Evolutionary conservation across 768 basidiomycete genomes (phyloP).

Genomic region (Boletus huronensis): DNA sequence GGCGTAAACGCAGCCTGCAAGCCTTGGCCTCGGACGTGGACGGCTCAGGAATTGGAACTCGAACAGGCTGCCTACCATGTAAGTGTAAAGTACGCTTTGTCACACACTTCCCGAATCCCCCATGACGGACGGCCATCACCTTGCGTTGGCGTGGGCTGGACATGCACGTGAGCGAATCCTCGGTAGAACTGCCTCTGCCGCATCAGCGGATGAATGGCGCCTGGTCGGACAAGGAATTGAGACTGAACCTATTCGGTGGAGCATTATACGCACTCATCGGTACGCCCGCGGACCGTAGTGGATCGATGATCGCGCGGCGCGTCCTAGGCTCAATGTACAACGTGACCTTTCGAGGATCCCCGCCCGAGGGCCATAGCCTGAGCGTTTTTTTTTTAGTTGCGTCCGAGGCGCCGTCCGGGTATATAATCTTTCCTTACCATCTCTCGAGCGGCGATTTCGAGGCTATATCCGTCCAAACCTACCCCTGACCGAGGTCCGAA

Average conservation of each 20-base stretch:
- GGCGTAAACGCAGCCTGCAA: background rate
- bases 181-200: background rate
- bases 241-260: background rate
- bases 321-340: too few relatives aligned
- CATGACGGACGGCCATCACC: background rate
- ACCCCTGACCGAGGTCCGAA: background rate
- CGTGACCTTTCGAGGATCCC: background rate
- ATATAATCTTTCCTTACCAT: too few relatives aligned
- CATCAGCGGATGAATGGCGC: background rate
- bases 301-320: too few relatives aligned
- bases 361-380: background rate
- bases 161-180: background rate
- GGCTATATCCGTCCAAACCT: background rate
- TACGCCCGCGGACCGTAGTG: background rate
- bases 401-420: background rate
- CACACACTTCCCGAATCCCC: background rate
- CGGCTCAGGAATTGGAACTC: background rate
- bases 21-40: background rate
- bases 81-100: background rate
- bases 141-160: background rate
- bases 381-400: background rate
- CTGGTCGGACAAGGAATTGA: too few relatives aligned
- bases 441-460: background rate
- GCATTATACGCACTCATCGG: background rate
- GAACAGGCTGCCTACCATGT: background rate